A percentile compares a stretch with the other conserved stretches of the same genome.
Conservation (phyloP, 768 basidiomycete genomes). For the Lactifluus rugatus region DNA sequence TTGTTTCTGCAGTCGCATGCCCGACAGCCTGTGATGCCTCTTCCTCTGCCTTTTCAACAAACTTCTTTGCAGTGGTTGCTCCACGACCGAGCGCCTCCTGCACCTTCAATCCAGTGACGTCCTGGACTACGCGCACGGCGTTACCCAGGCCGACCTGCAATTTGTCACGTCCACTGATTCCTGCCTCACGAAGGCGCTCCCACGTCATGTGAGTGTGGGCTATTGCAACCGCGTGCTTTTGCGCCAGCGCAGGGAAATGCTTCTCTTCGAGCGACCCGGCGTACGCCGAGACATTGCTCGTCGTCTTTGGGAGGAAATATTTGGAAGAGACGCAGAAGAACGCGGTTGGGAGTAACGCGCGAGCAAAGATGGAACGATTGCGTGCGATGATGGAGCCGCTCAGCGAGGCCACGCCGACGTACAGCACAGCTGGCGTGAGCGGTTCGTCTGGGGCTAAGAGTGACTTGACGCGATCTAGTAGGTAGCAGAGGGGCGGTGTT, state of each 20-base stretch:
- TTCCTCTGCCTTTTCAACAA: constrained; percentile 18
- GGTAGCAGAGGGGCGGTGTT: not conserved
- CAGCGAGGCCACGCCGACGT: constrained; percentile 81
- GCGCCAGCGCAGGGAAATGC: constrained; percentile 58
- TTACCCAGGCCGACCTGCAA: constrained; percentile 36
- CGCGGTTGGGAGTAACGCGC: constrained; percentile 66
- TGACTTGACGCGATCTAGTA: constrained; percentile 67
- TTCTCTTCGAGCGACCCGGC: constrained; percentile 57
- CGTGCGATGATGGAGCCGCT: constrained; percentile 82
- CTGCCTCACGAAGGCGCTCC: constrained; percentile 45
- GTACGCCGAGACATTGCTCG: constrained; percentile 58
- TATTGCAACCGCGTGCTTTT: constrained; percentile 55
- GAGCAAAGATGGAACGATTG: constrained; percentile 57
- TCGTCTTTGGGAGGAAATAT: constrained; percentile 83
- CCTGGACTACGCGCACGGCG: constrained; percentile 49
- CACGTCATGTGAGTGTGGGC: constrained; percentile 52
- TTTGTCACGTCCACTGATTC: constrained; percentile 36
- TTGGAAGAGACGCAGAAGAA: constrained; percentile 59
- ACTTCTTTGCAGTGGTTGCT: constrained; percentile 5
- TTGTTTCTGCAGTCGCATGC: not conserved
- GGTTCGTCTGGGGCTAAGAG: constrained; percentile 73
- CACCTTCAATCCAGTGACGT: constrained; percentile 57
- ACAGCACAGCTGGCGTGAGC: constrained; percentile 82
- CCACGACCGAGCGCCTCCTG: constrained; percentile 11
- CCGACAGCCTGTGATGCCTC: not conserved